Evolutionary conservation across 352 stramenopile genomes (phyloP).

Genomic region (Phytopythium vexans): DNA sequence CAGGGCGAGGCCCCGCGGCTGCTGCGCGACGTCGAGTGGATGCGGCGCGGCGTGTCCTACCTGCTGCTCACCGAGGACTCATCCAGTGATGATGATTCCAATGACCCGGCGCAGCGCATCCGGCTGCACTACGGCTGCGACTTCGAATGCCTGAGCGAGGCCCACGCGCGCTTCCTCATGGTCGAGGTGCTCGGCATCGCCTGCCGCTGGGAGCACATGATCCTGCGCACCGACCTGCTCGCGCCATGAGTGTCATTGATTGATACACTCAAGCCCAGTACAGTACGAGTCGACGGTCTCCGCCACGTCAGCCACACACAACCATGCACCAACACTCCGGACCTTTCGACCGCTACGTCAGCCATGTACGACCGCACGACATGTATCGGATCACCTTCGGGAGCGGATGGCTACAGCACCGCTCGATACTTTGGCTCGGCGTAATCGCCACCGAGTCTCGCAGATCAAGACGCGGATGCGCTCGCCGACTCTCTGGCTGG

Average conservation of each 20-base stretch:
- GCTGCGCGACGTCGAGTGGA: constrained; percentile 39
- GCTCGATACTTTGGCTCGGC: too few relatives aligned
- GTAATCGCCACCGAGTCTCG: too few relatives aligned
- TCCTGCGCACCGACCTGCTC: constrained; percentile 26
- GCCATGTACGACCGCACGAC: too few relatives aligned
- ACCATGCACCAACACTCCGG: too few relatives aligned
- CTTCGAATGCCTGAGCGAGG: constrained; percentile 40
- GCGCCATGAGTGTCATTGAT: constrained; percentile 16
- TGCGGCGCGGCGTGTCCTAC: constrained; percentile 44
- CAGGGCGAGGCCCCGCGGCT: constrained; percentile 11
- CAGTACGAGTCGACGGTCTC: too few relatives aligned
- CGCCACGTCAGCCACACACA: too few relatives aligned
- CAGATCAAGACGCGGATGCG: too few relatives aligned
- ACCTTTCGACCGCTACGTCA: too few relatives aligned
- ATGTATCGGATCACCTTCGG: too few relatives aligned
- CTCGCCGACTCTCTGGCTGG: too few relatives aligned
- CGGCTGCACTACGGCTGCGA: constrained; percentile 37
- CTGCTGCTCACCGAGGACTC: constrained; percentile 29
- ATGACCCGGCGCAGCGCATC: constrained; percentile 8
- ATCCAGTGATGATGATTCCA: background rate
- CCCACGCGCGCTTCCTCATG: constrained; percentile 39
- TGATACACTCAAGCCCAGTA: too few relatives aligned
- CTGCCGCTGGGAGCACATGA: constrained; percentile 33
- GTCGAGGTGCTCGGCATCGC: constrained; percentile 39
- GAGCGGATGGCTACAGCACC: too few relatives aligned